Base-by-base conservation (phyloP, 1,284 basidiomycete species). In the Amylostereum chailletii region DNA sequence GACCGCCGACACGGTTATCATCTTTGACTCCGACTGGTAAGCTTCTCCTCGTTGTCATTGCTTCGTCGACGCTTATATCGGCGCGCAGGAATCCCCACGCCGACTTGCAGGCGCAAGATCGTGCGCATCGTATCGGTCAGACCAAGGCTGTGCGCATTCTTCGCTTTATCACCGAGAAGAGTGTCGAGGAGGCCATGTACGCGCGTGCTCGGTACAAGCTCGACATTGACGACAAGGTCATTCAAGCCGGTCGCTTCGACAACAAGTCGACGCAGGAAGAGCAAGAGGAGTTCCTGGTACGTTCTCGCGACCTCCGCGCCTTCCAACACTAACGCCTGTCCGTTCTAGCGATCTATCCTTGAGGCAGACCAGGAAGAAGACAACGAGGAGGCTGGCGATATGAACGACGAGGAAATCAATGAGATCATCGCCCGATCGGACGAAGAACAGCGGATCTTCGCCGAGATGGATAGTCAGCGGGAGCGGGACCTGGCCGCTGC, bases 171-270 rank as follows among this genome's bases (percentile, higher is more conserved):
- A 98, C 95, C 4, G 92, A 95, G 66, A 94, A 95, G 72, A 96
- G 92, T 57, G 94, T 99, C 11, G 96, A 99, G 68, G 95, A 99
- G 71, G 91, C 94, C 6, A 97, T 98, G 77, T 86, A 96, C 57
- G 88, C 90, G 44, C 83, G 94, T 56, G 96, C 96, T 2, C 85
- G 93, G 55, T 91, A 85, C 69, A 99, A 99, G 76, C 86, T 99
- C 47, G 95, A 97, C 62, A 96, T 99, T 63, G 96, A 99, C 66
- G 94, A 96, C 72, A 99, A 99, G 69, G 94, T 99, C 70, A 96
- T 97, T 61, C 94, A 97, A 71, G 95, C 95, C 47, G 95, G 95
- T 77, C 92, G 94, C 52, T 99, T 98, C 74, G 96, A 99, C 68
- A 96, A 99, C 69, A 95, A 97, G 69, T 96, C 94, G 19, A 96